Percentiles rank a stretch among this genome's conserved stretches.
phyloP scores from a whole-genome alignment of 1,284 basidiomycete species.

The Uromyces viciae-fabae region DNA sequence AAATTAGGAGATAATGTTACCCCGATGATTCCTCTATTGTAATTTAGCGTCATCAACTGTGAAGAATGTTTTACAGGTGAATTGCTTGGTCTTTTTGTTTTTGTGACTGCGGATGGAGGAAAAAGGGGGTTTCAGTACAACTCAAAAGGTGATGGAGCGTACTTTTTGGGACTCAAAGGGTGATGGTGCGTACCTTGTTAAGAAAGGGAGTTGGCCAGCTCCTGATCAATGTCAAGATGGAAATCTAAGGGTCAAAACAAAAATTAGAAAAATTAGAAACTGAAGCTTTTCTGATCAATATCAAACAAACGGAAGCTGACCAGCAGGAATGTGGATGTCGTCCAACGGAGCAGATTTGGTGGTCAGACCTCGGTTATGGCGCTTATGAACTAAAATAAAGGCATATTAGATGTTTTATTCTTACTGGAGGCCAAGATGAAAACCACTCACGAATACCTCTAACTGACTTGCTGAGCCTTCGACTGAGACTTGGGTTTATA shows the following conservation, averaged over 20 bases:
- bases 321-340: background rate
- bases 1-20: no score
- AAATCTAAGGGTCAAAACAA: constrained; percentile 3
- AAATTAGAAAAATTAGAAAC: constrained; percentile 14
- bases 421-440: background rate
- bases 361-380: background rate
- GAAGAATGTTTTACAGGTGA: no score
- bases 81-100: no score
- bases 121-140: no score
- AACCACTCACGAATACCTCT: constrained; percentile 31
- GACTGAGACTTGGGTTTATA: constrained; percentile 25
- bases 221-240: constrained; percentile 19
- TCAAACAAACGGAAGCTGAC: background rate
- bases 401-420: background rate
- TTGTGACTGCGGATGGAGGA: no score
- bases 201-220: background rate
- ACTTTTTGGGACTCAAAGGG: no score
- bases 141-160: no score
- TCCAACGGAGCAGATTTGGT: background rate
- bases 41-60: no score
- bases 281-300: background rate
- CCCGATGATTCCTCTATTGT: no score
- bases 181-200: no score
- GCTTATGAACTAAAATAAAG: constrained; percentile 31
- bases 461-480: constrained; percentile 26